Evolutionary conservation across 805 yeast genomes (phyloP).

Genomic region (Candida adriatica): DNA sequence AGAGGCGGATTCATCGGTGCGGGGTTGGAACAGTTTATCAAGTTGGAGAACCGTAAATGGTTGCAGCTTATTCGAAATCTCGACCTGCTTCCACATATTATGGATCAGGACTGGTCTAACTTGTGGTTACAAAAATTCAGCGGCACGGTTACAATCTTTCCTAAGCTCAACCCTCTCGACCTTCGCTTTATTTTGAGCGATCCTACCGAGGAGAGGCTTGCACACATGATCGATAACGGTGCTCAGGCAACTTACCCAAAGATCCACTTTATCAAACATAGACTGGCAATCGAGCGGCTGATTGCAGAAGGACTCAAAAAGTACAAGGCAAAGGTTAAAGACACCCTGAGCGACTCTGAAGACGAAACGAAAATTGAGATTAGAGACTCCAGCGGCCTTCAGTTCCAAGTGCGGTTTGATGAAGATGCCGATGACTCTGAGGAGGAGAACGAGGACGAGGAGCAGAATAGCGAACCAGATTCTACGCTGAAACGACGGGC

Average conservation of each 20-base stretch:
- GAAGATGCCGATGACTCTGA: constrained; percentile 6
- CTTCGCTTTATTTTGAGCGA: constrained; percentile 60
- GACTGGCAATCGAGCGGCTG: constrained; percentile 58
- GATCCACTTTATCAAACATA: constrained; percentile 54
- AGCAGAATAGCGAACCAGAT: too few relatives aligned
- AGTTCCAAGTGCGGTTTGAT: constrained; percentile 13
- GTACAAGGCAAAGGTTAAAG: constrained; percentile 10
- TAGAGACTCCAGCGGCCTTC: constrained; percentile 8
- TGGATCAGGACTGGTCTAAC: constrained; percentile 77
- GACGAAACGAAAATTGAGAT: constrained; percentile 5
- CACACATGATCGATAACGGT: constrained; percentile 51
- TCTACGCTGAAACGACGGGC: too few relatives aligned
- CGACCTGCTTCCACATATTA: constrained; percentile 58
- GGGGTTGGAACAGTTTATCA: constrained; percentile 62
- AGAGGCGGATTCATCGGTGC: constrained; percentile 76
- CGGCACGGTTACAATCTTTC: constrained; percentile 75
- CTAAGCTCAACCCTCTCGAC: constrained; percentile 52
- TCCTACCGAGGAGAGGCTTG: constrained; percentile 54
- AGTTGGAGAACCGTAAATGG: constrained; percentile 75
- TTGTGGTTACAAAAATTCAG: constrained; percentile 68
- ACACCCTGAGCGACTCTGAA: constrained; percentile 8
- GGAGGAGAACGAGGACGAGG: constrained; percentile 9
- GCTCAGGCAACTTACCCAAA: constrained; percentile 63
- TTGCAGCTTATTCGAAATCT: constrained; percentile 55
- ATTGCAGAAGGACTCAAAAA: constrained; percentile 44